These are phyloP conservation scores for Schrenkiella parvula DNA, from an alignment of 345 rosid species.

Conservation along the genomic window DNA sequence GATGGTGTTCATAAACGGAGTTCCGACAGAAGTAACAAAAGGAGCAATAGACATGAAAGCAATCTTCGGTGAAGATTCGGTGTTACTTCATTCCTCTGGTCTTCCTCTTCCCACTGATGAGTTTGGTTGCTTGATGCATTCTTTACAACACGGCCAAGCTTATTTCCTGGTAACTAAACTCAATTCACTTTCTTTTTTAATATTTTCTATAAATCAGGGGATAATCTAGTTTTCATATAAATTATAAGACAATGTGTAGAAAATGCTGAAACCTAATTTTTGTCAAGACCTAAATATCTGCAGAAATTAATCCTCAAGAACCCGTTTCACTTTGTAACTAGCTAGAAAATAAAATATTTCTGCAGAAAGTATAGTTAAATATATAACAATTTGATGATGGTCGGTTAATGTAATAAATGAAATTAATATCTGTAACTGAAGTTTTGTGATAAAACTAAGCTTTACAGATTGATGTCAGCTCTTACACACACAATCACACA, in stretches of 20 bases:
- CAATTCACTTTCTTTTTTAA: not conserved
- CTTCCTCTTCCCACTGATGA: constrained; percentile 66
- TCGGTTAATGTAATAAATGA: constrained; percentile 11
- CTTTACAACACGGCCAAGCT: constrained; percentile 82
- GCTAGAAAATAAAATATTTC: not conserved
- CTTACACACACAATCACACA: not conserved
- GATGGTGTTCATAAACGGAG: constrained; percentile 83
- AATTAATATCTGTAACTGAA: constrained; percentile 14
- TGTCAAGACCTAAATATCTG: constrained; percentile 3
- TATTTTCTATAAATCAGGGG: not conserved
- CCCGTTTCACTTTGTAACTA: not conserved
- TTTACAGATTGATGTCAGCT: constrained; percentile 2
- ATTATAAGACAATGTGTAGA: not conserved
- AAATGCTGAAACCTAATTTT: not conserved
- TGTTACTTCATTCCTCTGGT: constrained; percentile 78
- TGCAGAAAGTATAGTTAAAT: not conserved
- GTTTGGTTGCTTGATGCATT: constrained; percentile 63
- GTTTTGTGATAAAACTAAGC: constrained; percentile 1
- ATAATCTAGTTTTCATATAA: not conserved
- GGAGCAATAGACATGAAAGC: constrained; percentile 76
- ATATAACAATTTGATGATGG: not conserved
- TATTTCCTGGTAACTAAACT: constrained; percentile 72
- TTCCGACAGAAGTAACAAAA: constrained; percentile 71
- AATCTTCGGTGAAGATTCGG: constrained; percentile 64
- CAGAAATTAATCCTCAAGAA: constrained; percentile 11